Evolutionary conservation across 805 yeast species (phyloP).

Genomic region (Nakazawaea populi): DNA sequence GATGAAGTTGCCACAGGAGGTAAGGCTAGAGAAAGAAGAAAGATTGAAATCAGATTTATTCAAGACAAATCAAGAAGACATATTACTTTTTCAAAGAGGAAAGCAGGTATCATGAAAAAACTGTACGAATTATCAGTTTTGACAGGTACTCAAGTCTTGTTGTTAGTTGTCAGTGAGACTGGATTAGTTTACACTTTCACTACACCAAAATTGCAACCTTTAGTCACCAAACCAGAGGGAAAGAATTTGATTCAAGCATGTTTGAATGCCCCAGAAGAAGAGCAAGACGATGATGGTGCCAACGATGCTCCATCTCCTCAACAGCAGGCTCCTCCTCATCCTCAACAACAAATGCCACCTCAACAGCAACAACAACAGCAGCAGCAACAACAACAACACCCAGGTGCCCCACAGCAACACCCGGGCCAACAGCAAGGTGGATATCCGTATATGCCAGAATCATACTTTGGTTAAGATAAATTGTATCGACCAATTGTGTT

Average conservation of each 20-base stretch:
- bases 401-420: conserved; percentile 17
- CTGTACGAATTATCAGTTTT: conserved; percentile 97
- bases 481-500: background rate
- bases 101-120: conserved; percentile 98
- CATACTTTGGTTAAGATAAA: conserved; percentile 4
- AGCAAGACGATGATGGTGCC: conserved; percentile 54
- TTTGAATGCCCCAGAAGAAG: conserved; percentile 92
- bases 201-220: conserved; percentile 97
- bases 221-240: conserved; percentile 96
- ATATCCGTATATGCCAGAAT: conserved; percentile 21
- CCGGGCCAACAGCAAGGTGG: conserved; percentile 14
- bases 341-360: conserved; percentile 26
- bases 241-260: conserved; percentile 96
- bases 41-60: conserved; percentile 94
- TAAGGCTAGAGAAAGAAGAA: conserved; percentile 60
- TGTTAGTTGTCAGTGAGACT: conserved; percentile 95
- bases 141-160: conserved; percentile 94
- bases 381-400: conserved; percentile 26
- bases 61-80: conserved; percentile 98
- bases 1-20: conserved; percentile 44
- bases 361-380: conserved; percentile 27
- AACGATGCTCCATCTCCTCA: conserved; percentile 13
- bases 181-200: conserved; percentile 97
- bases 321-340: conserved; percentile 20
- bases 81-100: conserved; percentile 95